Percentiles rank a stretch among this genome's conserved stretches.
Evolutionary conservation across 768 basidiomycete species (phyloP).

Genomic region (Amanita inopinata): DNA sequence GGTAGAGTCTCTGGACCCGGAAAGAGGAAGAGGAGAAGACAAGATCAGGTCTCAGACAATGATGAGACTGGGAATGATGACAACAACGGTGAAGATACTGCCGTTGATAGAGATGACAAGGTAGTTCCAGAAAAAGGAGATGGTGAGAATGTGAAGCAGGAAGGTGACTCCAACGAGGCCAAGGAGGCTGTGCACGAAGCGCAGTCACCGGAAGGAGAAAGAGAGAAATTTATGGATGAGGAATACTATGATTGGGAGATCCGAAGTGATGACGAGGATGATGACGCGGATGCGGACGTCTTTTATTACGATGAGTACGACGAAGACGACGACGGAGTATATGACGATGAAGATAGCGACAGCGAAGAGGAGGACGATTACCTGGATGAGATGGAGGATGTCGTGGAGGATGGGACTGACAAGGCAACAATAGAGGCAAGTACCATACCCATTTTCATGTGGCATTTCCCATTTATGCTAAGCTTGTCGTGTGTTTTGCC

Average conservation of each 20-base stretch:
- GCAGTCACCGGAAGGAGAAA: neutral
- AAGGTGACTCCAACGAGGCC: neutral
- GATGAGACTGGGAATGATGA: neutral
- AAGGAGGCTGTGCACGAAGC: neutral
- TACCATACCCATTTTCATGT: no score
- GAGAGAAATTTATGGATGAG: slow-evolving; percentile 16
- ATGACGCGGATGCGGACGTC: slow-evolving; percentile 6
- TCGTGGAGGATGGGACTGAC: slow-evolving; percentile 10
- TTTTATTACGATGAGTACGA: slow-evolving; percentile 11
- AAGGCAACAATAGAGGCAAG: no score
- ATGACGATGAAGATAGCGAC: slow-evolving; percentile 13
- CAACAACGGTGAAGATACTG: neutral
- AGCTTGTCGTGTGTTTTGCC: no score
- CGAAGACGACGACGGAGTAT: slow-evolving; percentile 12
- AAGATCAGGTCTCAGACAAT: neutral
- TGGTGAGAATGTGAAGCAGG: neutral
- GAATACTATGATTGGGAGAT: slow-evolving; percentile 17
- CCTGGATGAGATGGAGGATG: slow-evolving; percentile 13
- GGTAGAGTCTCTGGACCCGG: neutral
- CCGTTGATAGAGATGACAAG: neutral
- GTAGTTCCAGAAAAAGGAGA: neutral
- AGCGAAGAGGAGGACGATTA: slow-evolving; percentile 13
- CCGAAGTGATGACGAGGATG: slow-evolving; percentile 13
- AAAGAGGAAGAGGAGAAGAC: slow-evolving; percentile 1
- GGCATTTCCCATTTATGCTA: no score